Evolutionary conservation across 2,329 filamentous ascomycete genomes (phyloP).

Genomic region (Epichloe sylvatica): DNA sequence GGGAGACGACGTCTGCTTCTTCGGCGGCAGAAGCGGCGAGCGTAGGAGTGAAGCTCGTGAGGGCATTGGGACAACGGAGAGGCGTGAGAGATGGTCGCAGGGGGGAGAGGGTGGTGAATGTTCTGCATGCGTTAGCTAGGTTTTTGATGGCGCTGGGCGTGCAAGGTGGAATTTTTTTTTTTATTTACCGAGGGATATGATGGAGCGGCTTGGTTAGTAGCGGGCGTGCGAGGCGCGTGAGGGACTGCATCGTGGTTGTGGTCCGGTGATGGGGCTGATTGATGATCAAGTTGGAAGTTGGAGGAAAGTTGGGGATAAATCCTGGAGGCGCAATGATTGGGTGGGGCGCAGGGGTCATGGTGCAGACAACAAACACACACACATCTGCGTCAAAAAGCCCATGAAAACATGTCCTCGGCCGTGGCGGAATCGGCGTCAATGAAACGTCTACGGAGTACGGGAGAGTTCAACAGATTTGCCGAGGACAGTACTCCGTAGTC

Average conservation of each 20-base stretch:
- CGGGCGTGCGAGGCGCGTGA: constrained; percentile 19
- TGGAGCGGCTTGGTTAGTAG: constrained; percentile 12
- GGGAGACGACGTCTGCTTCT: constrained; percentile 30
- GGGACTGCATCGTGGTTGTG: constrained; percentile 11
- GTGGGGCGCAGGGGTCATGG: no score
- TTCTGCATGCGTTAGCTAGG: constrained; percentile 16
- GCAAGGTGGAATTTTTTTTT: background rate
- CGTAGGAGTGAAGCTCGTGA: constrained; percentile 19
- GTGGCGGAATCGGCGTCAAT: no score
- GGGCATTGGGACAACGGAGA: constrained; percentile 18
- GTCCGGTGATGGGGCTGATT: background rate
- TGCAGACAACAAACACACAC: no score
- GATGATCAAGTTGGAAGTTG: background rate
- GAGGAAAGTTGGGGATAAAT: background rate
- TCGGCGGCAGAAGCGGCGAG: constrained; percentile 9
- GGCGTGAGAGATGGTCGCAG: constrained; percentile 33
- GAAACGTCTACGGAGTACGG: no score
- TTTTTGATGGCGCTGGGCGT: background rate
- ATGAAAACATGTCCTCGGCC: no score
- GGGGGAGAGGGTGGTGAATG: constrained; percentile 33
- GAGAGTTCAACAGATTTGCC: no score
- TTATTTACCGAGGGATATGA: constrained; percentile 15
- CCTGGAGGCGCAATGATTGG: background rate
- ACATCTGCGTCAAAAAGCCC: no score
- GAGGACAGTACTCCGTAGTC: no score